Evolutionary conservation across 257 asterid species (phyloP), one percentile per base, ranked within the genome.

Genomic region (Handroanthus guayacan): DNA sequence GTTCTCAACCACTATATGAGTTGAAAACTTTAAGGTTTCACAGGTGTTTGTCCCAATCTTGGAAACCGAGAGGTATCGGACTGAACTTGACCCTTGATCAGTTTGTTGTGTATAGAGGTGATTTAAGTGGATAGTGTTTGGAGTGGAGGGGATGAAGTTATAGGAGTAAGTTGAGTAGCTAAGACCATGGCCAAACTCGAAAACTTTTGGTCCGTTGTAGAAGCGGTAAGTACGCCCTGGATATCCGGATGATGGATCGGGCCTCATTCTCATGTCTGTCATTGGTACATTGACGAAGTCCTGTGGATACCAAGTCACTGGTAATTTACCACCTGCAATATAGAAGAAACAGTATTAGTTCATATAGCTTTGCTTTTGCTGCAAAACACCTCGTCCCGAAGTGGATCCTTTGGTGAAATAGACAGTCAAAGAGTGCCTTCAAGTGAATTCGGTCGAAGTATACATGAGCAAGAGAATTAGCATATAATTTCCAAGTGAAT

Each of bases 231-330:
- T 89, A 1, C 97, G 89, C 5, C 97, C 98, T 0, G 93, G 97
- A 66, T 91, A 93, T 14, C 96, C 87, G 3, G 92, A 69, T 2
- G 86, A 57, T 37, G 75, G 87, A 39, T 91, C 89, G 1, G 98
- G 80, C 74, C 98, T 80, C 97, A 91, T 93, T 67, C 97, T 89
- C 98, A 93, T 91, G 83, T 93, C 91, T 1, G 94, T 93, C 98
- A 93, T 93, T 55, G 98, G 89, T 57, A 91, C 77, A 4, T 43
- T 84, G 39, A 74, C 58, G 85, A 84, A 93, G 1, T 79, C 86
- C 79, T 88, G 86, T 3, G 98, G 97, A 36, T 93, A 93, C 96
- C 97, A 93, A 18, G 97, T 93, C 80, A 93, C 72, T 0, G 98
- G 92, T 72, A 93, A 80, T 80, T 84, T 91, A 64, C 98, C 98